A percentile compares a stretch with the other conserved stretches of the same genome.
Evolutionary conservation across 2,329 filamentous ascomycete genomes (phyloP).

Genomic region (Aureobasidium sp.): DNA sequence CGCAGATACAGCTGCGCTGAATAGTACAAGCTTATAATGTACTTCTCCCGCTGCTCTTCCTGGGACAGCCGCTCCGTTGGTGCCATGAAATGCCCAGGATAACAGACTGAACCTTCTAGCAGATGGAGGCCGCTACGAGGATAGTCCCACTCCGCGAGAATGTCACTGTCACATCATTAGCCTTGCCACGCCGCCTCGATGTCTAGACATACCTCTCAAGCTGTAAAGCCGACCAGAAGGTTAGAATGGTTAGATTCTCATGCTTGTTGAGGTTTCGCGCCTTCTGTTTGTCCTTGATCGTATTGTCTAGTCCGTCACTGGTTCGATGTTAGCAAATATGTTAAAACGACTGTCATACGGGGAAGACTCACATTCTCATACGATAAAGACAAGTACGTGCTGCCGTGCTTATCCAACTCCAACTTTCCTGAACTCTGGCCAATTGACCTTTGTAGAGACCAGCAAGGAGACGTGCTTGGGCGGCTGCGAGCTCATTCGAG

Average conservation of each 20-base stretch:
- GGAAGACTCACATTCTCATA: conserved; percentile 13
- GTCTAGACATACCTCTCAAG: conserved; percentile 63
- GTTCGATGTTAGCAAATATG: neutral
- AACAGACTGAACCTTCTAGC: conserved; percentile 49
- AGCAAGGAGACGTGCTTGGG: conserved; percentile 77
- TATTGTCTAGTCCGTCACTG: neutral
- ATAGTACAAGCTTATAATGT: conserved; percentile 50
- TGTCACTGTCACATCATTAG: conserved; percentile 55
- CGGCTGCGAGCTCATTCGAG: conserved; percentile 71
- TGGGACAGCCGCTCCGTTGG: neutral
- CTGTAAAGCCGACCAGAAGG: conserved; percentile 91
- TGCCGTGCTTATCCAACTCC: conserved; percentile 51
- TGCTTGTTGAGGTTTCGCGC: conserved; percentile 20
- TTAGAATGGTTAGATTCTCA: conserved; percentile 47
- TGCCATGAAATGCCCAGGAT: neutral
- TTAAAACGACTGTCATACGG: no score
- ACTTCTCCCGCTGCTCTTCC: conserved; percentile 17
- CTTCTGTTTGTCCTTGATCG: conserved; percentile 13
- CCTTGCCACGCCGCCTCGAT: neutral
- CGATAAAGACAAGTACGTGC: conserved; percentile 19
- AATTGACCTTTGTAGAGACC: conserved; percentile 86
- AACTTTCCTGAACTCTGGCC: conserved; percentile 80
- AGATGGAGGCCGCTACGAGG: conserved; percentile 50
- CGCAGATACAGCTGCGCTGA: conserved; percentile 56
- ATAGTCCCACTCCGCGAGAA: conserved; percentile 69